These are phyloP conservation scores for Podaxis sp. DNA, from an alignment of 768 basidiomycete species.

Conservation along the genomic window DNA sequence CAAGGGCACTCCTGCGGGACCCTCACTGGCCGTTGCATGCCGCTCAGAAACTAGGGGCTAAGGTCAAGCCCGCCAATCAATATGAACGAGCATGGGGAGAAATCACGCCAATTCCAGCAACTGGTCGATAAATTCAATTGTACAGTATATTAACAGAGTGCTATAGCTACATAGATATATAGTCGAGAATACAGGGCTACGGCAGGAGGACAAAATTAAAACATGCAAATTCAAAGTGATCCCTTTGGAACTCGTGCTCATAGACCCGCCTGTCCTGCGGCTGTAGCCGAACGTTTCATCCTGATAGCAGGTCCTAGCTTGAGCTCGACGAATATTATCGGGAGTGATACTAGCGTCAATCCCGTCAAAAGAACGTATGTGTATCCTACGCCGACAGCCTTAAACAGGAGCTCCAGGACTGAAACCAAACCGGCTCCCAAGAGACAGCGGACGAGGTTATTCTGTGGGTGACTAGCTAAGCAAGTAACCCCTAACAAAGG, in stretches of 20 bases:
- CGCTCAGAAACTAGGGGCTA: constrained; percentile 63
- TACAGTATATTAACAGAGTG: not conserved
- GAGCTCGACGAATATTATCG: constrained; percentile 51
- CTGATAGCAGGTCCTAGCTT: constrained; percentile 50
- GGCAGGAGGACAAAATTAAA: too few relatives aligned
- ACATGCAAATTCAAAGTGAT: too few relatives aligned
- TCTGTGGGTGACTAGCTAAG: constrained; percentile 37
- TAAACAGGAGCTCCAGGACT: constrained; percentile 61
- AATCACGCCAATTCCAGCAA: not conserved
- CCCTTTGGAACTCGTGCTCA: too few relatives aligned
- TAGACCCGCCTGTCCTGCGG: too few relatives aligned
- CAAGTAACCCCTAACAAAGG: not conserved
- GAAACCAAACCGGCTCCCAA: constrained; percentile 62
- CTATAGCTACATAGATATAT: not conserved
- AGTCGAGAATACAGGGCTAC: not conserved
- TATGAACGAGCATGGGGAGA: constrained; percentile 63
- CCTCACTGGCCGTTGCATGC: constrained; percentile 66
- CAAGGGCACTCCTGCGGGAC: constrained; percentile 63
- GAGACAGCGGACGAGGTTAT: constrained; percentile 67
- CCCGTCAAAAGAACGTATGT: constrained; percentile 64
- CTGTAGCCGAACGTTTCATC: constrained; percentile 17
- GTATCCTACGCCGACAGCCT: constrained; percentile 64
- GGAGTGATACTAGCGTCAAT: constrained; percentile 44
- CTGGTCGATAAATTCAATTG: not conserved
- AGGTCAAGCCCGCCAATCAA: constrained; percentile 70